Evolutionary conservation across 345 rosid genomes (phyloP).

Genomic region (Punica granatum): DNA sequence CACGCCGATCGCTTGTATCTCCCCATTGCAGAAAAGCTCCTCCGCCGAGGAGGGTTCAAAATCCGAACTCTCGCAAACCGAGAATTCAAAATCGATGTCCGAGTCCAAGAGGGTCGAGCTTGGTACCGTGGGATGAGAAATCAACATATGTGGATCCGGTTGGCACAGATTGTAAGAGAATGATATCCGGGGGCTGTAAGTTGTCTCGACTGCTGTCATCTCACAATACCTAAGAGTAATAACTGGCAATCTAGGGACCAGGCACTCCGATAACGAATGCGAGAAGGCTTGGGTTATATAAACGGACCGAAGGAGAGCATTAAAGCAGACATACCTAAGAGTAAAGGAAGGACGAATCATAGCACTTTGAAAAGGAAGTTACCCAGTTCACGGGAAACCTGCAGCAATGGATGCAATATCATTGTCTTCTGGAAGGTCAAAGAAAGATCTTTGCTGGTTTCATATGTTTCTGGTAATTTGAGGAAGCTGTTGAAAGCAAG

Average conservation of each 20-base stretch:
- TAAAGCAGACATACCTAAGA: neutral
- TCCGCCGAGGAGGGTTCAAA: neutral
- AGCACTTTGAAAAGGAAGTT: neutral
- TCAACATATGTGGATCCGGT: neutral
- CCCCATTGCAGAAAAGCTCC: neutral
- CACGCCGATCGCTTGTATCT: neutral
- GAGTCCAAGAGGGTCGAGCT: neutral
- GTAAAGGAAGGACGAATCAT: neutral
- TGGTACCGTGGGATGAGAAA: neutral
- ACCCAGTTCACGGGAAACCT: neutral
- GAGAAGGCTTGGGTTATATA: neutral
- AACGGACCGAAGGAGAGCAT: neutral
- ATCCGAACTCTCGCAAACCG: neutral
- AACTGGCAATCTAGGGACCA: neutral
- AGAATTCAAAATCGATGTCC: neutral
- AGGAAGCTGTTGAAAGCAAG: neutral
- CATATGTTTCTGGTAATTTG: neutral
- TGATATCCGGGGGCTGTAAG: neutral
- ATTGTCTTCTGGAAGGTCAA: neutral
- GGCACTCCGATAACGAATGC: neutral
- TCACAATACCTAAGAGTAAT: neutral
- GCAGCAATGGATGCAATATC: neutral
- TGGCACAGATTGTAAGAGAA: neutral
- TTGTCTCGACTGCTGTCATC: neutral
- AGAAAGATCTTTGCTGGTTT: too few species aligned